Evolutionary conservation across 306 rosid genomes (phyloP).

Genomic region (Citrullus amarus): DNA sequence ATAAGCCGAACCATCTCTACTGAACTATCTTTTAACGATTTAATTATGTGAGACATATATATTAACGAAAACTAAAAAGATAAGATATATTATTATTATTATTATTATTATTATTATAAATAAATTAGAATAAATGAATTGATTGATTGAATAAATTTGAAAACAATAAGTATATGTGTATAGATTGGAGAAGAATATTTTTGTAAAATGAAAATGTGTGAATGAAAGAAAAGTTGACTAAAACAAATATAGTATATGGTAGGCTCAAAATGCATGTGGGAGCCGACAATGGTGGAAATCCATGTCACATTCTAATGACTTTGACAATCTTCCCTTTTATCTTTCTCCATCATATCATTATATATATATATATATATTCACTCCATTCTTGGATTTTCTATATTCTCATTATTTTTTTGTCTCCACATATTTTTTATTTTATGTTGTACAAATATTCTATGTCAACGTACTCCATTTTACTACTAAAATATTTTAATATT

Average conservation of each 20-base stretch:
- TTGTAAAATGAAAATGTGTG: background rate
- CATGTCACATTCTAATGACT: slow-evolving; percentile 28
- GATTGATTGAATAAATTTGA: no score
- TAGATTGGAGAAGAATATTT: background rate
- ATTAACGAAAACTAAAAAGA: no score
- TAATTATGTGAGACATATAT: no score
- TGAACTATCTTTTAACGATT: no score
- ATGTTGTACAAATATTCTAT: background rate
- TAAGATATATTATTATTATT: no score
- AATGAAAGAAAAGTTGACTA: background rate
- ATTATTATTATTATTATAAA: no score
- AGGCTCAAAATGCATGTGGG: slow-evolving; percentile 15
- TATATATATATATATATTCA: slow-evolving; percentile 16
- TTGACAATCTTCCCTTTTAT: slow-evolving; percentile 18
- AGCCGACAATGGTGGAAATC: slow-evolving; percentile 37
- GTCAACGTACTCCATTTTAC: background rate
- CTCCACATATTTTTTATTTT: background rate
- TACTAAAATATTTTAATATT: no score
- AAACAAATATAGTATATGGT: background rate
- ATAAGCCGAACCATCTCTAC: no score
- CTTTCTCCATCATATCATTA: slow-evolving; percentile 13
- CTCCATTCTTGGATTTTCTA: background rate
- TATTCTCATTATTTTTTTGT: background rate
- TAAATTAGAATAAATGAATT: no score
- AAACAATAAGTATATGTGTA: no score